A percentile compares a stretch with the other conserved stretches of the same genome.
Evolutionary conservation across 192 early-diverging fungal genomes (phyloP).

Genomic region (Coemansia sp.): DNA sequence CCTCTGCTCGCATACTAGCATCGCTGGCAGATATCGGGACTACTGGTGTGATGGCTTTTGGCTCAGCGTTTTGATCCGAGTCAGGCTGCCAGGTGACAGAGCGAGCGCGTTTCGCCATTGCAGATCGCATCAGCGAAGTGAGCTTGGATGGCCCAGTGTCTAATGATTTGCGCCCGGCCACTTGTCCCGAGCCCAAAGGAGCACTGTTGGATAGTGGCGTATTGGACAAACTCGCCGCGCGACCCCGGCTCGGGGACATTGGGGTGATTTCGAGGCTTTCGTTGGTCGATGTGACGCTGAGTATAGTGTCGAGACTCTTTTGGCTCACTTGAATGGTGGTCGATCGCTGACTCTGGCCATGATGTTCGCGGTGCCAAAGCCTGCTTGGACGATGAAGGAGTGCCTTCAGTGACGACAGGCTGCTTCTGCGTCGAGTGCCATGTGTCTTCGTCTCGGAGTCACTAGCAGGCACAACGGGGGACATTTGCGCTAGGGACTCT

Average conservation of each 20-base stretch:
- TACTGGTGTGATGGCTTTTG: not conserved
- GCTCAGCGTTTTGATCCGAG: not conserved
- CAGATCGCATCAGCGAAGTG: slow-evolving; percentile 26
- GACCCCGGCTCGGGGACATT: slow-evolving; percentile 12
- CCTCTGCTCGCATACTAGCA: slow-evolving; percentile 2
- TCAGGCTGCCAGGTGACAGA: slow-evolving; percentile 30
- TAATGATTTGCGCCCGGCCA: not conserved
- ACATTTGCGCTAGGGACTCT: not conserved
- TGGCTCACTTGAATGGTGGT: not conserved
- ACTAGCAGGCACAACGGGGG: not conserved
- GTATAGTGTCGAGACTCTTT: slow-evolving; percentile 21
- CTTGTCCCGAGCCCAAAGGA: slow-evolving; percentile 16
- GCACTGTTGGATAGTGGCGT: not conserved
- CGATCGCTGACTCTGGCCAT: not conserved
- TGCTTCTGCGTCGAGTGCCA: slow-evolving; percentile 32
- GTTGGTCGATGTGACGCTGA: slow-evolving; percentile 4
- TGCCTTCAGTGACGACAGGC: slow-evolving; percentile 29
- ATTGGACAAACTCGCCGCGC: slow-evolving; percentile 24
- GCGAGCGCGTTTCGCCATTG: slow-evolving; percentile 24
- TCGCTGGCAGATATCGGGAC: not conserved
- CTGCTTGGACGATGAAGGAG: slow-evolving; percentile 39
- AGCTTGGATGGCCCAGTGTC: slow-evolving; percentile 18
- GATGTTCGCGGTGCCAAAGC: slow-evolving; percentile 1
- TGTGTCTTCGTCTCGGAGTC: not conserved
- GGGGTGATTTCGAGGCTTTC: slow-evolving; percentile 5